These are phyloP conservation scores for Naganishia vishniacii DNA, from an alignment of 768 basidiomycete genomes.

Conservation along the genomic window DNA sequence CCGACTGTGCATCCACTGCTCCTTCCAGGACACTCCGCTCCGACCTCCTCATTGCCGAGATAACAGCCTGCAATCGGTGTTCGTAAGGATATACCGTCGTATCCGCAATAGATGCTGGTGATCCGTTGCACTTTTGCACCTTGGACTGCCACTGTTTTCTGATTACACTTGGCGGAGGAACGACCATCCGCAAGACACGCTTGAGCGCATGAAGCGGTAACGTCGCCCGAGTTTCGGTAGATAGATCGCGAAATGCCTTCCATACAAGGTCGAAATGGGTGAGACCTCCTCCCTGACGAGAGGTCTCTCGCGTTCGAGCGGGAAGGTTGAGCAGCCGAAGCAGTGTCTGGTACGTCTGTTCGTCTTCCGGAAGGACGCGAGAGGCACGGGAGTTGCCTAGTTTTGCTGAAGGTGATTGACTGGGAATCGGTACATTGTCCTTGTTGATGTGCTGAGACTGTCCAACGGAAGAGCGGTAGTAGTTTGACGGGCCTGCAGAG, in stretches of 20 bases:
- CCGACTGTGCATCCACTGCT: background rate
- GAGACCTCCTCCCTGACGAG: background rate
- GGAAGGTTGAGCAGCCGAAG: constrained; percentile 11
- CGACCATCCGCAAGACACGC: constrained; percentile 19
- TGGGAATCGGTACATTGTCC: background rate
- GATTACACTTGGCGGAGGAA: constrained; percentile 1
- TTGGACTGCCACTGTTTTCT: constrained; percentile 1
- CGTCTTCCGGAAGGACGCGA: background rate
- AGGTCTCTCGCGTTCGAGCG: background rate
- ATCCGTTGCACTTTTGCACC: constrained; percentile 6
- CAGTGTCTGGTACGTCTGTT: background rate
- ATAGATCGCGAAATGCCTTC: constrained; percentile 10
- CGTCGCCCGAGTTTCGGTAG: background rate
- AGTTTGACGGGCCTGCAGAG: constrained; percentile 7
- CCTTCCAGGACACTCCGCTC: background rate
- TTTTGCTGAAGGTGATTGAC: background rate
- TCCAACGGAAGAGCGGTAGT: background rate
- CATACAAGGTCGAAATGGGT: constrained; percentile 14
- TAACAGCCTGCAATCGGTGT: constrained; percentile 20
- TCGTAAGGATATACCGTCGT: constrained; percentile 22
- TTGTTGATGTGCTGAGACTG: background rate
- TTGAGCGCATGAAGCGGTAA: constrained; percentile 13
- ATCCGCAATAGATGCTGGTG: background rate
- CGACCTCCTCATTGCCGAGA: constrained; percentile 7
- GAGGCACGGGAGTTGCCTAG: background rate